A percentile compares a stretch with the other conserved stretches of the same genome.
phyloP scores from a whole-genome alignment of 352 stramenopile genomes.

The Pythium sukuiense region DNA sequence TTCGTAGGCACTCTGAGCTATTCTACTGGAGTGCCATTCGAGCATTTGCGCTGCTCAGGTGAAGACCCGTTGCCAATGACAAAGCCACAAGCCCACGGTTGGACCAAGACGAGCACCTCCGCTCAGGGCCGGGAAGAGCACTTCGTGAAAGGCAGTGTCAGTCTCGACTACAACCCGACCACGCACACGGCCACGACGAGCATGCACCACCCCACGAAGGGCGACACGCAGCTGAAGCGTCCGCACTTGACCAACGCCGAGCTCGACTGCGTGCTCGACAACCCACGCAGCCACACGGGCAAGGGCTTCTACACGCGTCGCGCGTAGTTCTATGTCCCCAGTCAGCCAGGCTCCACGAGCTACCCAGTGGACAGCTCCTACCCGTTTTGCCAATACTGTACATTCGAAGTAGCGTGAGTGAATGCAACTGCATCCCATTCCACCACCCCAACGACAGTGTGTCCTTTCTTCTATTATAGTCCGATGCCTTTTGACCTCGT shows the following conservation, averaged over 20 bases:
- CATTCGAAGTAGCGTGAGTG: not conserved
- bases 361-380: too few species aligned
- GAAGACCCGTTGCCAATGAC: not conserved
- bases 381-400: too few species aligned
- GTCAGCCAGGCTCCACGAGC: too few species aligned
- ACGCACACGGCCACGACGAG: slow-evolving; percentile 25
- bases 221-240: slow-evolving; percentile 29
- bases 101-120: slow-evolving; percentile 28
- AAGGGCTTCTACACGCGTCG: slow-evolving; percentile 20
- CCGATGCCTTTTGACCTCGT: not conserved
- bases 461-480: too few species aligned
- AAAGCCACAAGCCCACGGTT: slow-evolving; percentile 24
- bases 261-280: slow-evolving; percentile 25
- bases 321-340: not conserved
- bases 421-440: too few species aligned
- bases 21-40: not conserved
- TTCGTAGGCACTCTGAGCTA: not conserved
- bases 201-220: slow-evolving; percentile 27
- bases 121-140: slow-evolving; percentile 19
- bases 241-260: slow-evolving; percentile 22
- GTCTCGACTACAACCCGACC: slow-evolving; percentile 27
- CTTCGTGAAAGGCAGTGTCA: slow-evolving; percentile 26
- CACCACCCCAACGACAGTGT: too few species aligned
- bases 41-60: not conserved
- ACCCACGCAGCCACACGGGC: slow-evolving; percentile 26